A percentile compares a stretch with the other conserved stretches of the same genome.
Conservation (phyloP, 2,329 filamentous ascomycete genomes). For the Aspergillus sp. region DNA sequence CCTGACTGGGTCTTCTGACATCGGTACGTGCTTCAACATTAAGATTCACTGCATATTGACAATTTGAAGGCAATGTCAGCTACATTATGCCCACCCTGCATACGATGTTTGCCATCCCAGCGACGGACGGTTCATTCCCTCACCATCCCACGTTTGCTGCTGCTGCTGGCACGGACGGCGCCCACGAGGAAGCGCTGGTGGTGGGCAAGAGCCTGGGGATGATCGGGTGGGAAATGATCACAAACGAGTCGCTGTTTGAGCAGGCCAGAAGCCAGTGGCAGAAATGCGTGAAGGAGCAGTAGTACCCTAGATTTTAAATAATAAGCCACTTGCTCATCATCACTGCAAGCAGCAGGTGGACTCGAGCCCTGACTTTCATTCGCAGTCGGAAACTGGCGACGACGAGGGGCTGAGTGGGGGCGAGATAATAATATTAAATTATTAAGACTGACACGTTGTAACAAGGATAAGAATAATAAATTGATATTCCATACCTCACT, state of each 20-base stretch:
- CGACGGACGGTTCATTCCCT: conserved; percentile 32
- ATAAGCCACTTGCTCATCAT: too few species aligned
- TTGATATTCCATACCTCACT: too few species aligned
- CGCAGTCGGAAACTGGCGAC: too few species aligned
- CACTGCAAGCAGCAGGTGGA: too few species aligned
- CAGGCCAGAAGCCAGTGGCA: conserved; percentile 27
- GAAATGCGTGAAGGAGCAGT: background rate
- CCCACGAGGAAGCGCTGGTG: conserved; percentile 44
- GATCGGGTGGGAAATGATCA: conserved; percentile 35
- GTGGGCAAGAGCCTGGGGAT: conserved; percentile 49
- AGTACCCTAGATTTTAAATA: too few species aligned
- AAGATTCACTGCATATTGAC: too few species aligned
- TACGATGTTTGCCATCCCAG: conserved; percentile 48
- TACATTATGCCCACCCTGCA: conserved; percentile 51
- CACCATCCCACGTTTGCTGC: conserved; percentile 47
- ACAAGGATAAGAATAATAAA: too few species aligned
- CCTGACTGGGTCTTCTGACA: conserved; percentile 49
- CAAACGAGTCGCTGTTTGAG: conserved; percentile 23
- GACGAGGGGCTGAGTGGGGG: too few species aligned
- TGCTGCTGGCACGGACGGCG: conserved; percentile 44
- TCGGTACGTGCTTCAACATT: conserved; percentile 27
- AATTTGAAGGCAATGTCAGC: conserved; percentile 47
- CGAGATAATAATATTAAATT: too few species aligned
- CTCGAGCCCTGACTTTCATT: too few species aligned
- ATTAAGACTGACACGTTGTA: too few species aligned